Evolutionary conservation across 148 eudicot genomes (phyloP), one percentile per base, ranked within the genome.

Genomic region (Oxyria digyna): DNA sequence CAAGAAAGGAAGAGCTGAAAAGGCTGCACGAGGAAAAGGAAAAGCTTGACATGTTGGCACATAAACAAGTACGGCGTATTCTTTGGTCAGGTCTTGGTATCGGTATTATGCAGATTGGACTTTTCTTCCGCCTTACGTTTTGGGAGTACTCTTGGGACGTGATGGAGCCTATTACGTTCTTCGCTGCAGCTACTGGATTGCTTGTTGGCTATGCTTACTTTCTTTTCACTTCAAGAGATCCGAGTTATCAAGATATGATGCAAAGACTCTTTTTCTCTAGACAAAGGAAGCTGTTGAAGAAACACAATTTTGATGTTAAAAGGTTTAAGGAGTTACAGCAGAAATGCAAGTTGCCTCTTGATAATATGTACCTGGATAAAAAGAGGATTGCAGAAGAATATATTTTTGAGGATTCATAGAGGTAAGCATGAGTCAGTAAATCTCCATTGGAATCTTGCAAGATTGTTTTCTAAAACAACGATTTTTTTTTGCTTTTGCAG

Each of bases 91-190:
- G 98, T 18, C 77, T 90, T 6, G 97, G 87, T 4, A 27, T 87
- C 29, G 75, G 81, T 54, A 15, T 90, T 26, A 20, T n/a, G n/a
- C n/a, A n/a, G n/a, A n/a, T n/a, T n/a, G n/a, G n/a, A n/a, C n/a
- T n/a, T n/a, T n/a, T n/a, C 73, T 94, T 94, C 67, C 96, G 97
- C 15, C 85, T 90, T 4, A 90, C 98, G 29, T 94, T 86, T 81
- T 94, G 97, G 98, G 98, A 90, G 68, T 89, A 86, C 78, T 94
- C 98, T 3, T 94, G 98, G 98, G 98, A 94, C 64, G 89, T 94
- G 13, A 94, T 89, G 98, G 98, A 93, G 82, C 98, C 98, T 0
- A 83, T 93, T 59, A 88, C 96, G 10, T 87, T 93, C 73, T 93
- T 93, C 72, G 73, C 90, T 20, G 83, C 98, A 18, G 69, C 95